Percentiles rank a stretch among this genome's conserved stretches.
These are phyloP conservation scores for Halophytophthora polymorphica DNA, from an alignment of 352 stramenopile species.

Conservation along the genomic window DNA sequence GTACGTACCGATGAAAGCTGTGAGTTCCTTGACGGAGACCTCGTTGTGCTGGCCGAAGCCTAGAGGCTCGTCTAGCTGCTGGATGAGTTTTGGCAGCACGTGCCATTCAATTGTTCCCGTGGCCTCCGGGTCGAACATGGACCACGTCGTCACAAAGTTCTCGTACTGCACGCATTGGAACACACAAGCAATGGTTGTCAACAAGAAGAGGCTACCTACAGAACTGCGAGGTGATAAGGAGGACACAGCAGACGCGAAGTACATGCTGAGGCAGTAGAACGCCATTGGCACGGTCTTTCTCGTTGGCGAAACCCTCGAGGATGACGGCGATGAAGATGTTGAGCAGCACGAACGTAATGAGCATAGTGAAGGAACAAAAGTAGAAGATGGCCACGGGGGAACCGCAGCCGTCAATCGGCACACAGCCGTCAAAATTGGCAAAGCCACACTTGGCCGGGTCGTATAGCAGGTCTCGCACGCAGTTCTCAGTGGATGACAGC, in stretches of 20 bases:
- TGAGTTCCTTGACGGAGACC: slow-evolving; percentile 47
- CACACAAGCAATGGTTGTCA: slow-evolving; percentile 33
- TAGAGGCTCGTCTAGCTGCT: slow-evolving; percentile 61
- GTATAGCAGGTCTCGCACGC: slow-evolving; percentile 26
- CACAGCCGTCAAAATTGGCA: slow-evolving; percentile 28
- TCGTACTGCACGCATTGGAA: slow-evolving; percentile 40
- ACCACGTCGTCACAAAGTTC: slow-evolving; percentile 58
- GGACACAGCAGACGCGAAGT: slow-evolving; percentile 1
- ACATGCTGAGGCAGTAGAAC: slow-evolving; percentile 42
- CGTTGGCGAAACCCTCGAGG: slow-evolving; percentile 77
- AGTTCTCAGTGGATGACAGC: slow-evolving; percentile 32
- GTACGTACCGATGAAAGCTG: slow-evolving; percentile 47
- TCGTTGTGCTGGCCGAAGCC: slow-evolving; percentile 49
- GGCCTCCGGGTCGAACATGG: slow-evolving; percentile 65
- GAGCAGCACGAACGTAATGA: slow-evolving; percentile 80
- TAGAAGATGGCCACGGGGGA: slow-evolving; percentile 43
- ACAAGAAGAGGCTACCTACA: slow-evolving; percentile 1
- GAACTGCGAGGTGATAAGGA: neutral
- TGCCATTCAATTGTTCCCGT: slow-evolving; percentile 75
- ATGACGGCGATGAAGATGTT: slow-evolving; percentile 90
- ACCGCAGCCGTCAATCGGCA: slow-evolving; percentile 55
- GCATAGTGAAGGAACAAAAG: slow-evolving; percentile 78
- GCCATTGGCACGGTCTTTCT: slow-evolving; percentile 57
- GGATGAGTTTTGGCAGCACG: slow-evolving; percentile 56
- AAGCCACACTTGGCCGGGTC: slow-evolving; percentile 48